Base-by-base conservation (phyloP, 208 protist species). In the Trypanosoma avium region DNA sequence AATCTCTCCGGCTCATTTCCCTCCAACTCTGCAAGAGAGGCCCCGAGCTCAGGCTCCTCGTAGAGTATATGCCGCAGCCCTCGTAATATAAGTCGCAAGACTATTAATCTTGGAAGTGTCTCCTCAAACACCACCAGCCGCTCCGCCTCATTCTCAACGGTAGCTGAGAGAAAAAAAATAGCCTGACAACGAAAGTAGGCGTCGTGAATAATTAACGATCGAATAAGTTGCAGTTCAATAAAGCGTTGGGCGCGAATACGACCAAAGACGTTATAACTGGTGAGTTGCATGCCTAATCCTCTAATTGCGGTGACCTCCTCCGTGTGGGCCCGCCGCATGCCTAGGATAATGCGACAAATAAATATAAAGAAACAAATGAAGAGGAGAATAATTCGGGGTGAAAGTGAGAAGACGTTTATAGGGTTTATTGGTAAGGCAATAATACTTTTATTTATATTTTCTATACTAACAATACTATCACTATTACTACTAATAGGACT, bases 141-240 rank as follows among this genome's bases (percentile, higher is more conserved):
- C 21, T 59, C 29, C 13, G 79, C 32, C 17, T 78, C 43, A 64
- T 90, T 90, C 57, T 93, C 86, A 6, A 95, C 69, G 13, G 83
- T 85, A 4, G 81, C 81, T 43, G 86, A 90, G 19, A 95, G 77
- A 55, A 86, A 93, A 33, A 93, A 93, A 0, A 95, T 86, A 10
- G 75, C 83, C 62, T 86, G 84, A 42, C 86, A 88, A 24, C 89
- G 78, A 43, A 82, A 89, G 59, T 88, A 95, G 4, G 84, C 71
- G 49, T 95, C 89, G 65, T 95, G 86, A 42, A 95, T 87, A 38
- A 93, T 75, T 10, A 95, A 57, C 2, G 71, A 79, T 26, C 83
- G 82, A 40, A 95, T 73, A 53, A 92, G 73, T 36, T 77, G 73
- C 19, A 82, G 32, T 27, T 93, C 86, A 6, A 95, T 40, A 54